phyloP scores from a whole-genome alignment of 148 eudicot species.

The Fagopyrum tataricum region DNA sequence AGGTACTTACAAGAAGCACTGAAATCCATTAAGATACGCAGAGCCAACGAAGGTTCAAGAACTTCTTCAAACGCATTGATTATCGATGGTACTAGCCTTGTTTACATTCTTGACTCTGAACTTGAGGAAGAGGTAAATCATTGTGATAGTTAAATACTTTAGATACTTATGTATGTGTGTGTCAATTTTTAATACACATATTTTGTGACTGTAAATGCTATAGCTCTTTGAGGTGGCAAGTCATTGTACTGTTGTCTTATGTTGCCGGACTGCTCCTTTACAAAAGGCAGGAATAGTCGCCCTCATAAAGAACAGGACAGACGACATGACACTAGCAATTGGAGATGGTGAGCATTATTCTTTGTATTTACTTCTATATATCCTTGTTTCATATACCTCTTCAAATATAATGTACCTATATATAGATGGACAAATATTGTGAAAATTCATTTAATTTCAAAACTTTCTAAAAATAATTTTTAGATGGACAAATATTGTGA shows the following conservation, averaged over 20 bases:
- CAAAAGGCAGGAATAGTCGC: constrained; percentile 98
- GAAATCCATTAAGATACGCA: constrained; percentile 26
- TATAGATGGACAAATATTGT: no score
- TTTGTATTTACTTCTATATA: background rate
- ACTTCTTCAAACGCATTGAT: constrained; percentile 52
- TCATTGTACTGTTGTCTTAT: constrained; percentile 77
- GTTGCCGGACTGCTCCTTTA: constrained; percentile 98
- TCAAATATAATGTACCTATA: background rate
- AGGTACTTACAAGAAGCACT: constrained; percentile 67
- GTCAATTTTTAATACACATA: background rate
- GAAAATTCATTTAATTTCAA: no score
- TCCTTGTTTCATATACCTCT: background rate
- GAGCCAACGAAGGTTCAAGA: background rate
- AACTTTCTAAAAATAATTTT: no score
- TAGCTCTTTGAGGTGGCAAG: constrained; percentile 79
- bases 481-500: no score
- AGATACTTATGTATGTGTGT: background rate
- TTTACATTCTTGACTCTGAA: constrained; percentile 83
- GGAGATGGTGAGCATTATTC: constrained; percentile 82
- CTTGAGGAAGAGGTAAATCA: constrained; percentile 82
- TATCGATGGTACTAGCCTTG: constrained; percentile 95
- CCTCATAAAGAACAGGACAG: constrained; percentile 78
- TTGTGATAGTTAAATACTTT: no score
- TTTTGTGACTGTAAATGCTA: constrained; percentile 17
- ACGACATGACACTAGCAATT: constrained; percentile 95